phyloP scores from a whole-genome alignment of 1,284 basidiomycete genomes.

The Tetrapyrgos nigripes region DNA sequence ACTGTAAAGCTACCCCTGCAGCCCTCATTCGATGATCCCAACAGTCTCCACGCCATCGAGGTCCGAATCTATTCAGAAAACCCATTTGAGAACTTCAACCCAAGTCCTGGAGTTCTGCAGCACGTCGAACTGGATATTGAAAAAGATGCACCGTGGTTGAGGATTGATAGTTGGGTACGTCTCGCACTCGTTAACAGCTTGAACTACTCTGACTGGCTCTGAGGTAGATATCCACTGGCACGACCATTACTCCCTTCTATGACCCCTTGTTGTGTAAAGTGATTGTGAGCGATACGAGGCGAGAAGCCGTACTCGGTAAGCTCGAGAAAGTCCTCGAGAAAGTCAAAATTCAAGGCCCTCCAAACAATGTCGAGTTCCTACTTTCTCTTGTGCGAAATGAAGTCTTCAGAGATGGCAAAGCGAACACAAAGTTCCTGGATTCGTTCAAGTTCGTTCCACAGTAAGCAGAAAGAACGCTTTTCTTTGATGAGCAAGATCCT shows the following conservation, averaged over 20 bases:
- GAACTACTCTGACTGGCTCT: neutral
- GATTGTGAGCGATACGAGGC: constrained; percentile 48
- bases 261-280: constrained; percentile 66
- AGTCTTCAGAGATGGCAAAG: constrained; percentile 51
- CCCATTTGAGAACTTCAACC: constrained; percentile 62
- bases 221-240: constrained; percentile 56
- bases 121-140: constrained; percentile 49
- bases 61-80: constrained; percentile 73
- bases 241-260: constrained; percentile 58
- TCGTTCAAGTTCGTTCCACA: constrained; percentile 48
- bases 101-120: constrained; percentile 69
- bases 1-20: constrained; percentile 24
- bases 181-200: neutral
- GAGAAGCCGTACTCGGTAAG: constrained; percentile 48
- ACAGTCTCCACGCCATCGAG: constrained; percentile 60
- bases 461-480: constrained; percentile 38
- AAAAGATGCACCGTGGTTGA: constrained; percentile 50
- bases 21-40: constrained; percentile 8
- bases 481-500: neutral
- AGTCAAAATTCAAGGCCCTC: constrained; percentile 52
- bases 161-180: constrained; percentile 62
- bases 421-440: constrained; percentile 65
- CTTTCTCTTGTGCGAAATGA: constrained; percentile 47
- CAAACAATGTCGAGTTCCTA: constrained; percentile 65
- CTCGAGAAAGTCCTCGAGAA: constrained; percentile 43